Percentiles rank a stretch among this genome's conserved stretches.
Evolutionary conservation across 441 rosid genomes (phyloP).

Genomic region (Mallotus repandus): DNA sequence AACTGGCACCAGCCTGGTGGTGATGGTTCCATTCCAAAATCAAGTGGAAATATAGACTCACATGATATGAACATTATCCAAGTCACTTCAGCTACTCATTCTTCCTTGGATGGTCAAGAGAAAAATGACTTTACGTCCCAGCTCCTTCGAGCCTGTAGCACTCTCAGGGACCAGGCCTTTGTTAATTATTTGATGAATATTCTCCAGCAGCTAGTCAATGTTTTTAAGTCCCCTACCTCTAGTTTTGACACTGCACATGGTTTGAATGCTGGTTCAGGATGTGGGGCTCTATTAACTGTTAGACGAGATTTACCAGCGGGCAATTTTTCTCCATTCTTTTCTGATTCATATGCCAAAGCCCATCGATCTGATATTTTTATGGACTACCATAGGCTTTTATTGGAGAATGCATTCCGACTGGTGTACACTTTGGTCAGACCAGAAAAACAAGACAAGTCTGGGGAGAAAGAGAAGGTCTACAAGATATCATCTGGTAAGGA

Average conservation of each 20-base stretch:
- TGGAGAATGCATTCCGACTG: constrained; percentile 96
- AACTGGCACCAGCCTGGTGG: constrained; percentile 99
- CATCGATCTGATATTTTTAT: constrained; percentile 86
- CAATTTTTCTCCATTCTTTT: constrained; percentile 96
- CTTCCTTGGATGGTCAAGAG: constrained; percentile 75
- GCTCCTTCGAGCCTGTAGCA: constrained; percentile 81
- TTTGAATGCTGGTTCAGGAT: constrained; percentile 80
- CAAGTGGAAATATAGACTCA: constrained; percentile 54
- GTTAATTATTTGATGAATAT: constrained; percentile 95
- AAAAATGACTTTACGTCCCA: constrained; percentile 89
- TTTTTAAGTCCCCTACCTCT: constrained; percentile 78
- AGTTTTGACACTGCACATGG: constrained; percentile 67
- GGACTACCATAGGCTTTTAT: constrained; percentile 90
- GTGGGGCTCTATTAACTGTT: constrained; percentile 91
- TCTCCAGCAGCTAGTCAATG: constrained; percentile 90
- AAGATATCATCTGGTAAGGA: constrained; percentile 70
- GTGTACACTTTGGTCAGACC: constrained; percentile 96
- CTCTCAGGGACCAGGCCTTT: constrained; percentile 87
- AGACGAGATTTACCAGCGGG: constrained; percentile 97
- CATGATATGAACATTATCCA: constrained; percentile 67
- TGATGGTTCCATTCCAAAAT: constrained; percentile 55
- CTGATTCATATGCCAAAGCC: constrained; percentile 97
- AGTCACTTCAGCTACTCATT: constrained; percentile 50
- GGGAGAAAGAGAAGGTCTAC: constrained; percentile 86
- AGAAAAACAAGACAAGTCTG: constrained; percentile 95